phyloP scores from a whole-genome alignment of 495 filamentous ascomycete genomes.

The Tuber umbilicatum region DNA sequence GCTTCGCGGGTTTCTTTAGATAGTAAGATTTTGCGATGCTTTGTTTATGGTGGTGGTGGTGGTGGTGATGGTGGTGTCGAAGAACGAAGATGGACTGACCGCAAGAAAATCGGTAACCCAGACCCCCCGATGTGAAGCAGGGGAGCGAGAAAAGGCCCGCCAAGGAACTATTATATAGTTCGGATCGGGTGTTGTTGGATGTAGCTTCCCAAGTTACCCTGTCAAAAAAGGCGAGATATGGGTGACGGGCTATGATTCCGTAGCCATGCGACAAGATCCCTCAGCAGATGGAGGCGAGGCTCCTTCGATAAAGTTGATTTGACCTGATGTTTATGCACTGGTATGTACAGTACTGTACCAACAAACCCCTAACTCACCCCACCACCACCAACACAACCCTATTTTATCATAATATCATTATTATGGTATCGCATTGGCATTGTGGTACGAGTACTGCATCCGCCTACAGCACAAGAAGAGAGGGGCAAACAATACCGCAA shows the following conservation, averaged over 20 bases:
- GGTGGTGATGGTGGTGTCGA: not conserved
- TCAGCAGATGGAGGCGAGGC: not conserved
- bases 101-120: not conserved
- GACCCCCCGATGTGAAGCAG: not conserved
- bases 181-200: not conserved
- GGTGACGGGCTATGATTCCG: not conserved
- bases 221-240: not conserved
- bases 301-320: not conserved
- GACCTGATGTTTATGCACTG: not conserved
- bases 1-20: not conserved
- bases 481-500: not conserved
- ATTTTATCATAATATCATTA: not conserved
- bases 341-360: too few relatives aligned
- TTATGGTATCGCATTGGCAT: not conserved
- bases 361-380: not conserved
- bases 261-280: not conserved
- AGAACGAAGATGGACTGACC: not conserved
- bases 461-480: not conserved
- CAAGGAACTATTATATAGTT: not conserved
- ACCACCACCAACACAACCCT: not conserved
- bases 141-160: too few relatives aligned
- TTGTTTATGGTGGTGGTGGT: not conserved
- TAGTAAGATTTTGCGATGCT: not conserved
- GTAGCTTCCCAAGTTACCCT: not conserved
- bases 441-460: not conserved